These are phyloP conservation scores for Backusella psychrophila DNA, from an alignment of 192 early-diverging fungal species.

Conservation along the genomic window DNA sequence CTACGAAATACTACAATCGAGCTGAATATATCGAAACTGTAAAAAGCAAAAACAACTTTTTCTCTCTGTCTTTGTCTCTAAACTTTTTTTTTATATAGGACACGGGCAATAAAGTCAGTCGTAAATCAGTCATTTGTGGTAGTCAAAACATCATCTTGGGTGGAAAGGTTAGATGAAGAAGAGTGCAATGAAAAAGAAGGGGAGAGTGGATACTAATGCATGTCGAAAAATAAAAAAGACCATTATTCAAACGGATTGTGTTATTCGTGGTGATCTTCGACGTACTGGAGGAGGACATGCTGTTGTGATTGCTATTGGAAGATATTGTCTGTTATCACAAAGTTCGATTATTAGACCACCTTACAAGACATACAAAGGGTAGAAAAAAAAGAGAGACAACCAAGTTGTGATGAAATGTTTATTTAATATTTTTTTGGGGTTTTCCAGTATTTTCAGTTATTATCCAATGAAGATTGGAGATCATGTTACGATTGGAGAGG, in stretches of 20 bases:
- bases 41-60: background rate
- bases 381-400: background rate
- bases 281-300: conserved; percentile 84
- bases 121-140: conserved; percentile 91
- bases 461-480: conserved; percentile 98
- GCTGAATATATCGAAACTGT: conserved; percentile 96
- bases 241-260: conserved; percentile 86
- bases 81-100: conserved; percentile 50
- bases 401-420: no score
- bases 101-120: conserved; percentile 94
- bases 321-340: conserved; percentile 81
- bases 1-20: conserved; percentile 70
- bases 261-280: conserved; percentile 92
- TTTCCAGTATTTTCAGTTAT: conserved; percentile 83
- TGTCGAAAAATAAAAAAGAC: conserved; percentile 49
- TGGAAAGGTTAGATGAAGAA: conserved; percentile 69
- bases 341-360: conserved; percentile 87
- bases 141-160: conserved; percentile 95
- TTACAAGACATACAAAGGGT: conserved; percentile 92
- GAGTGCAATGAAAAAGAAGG: background rate
- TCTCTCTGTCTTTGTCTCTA: background rate
- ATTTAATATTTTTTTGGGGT: no score
- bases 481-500: conserved; percentile 85
- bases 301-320: conserved; percentile 88
- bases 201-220: background rate